A percentile compares a stretch with the other conserved stretches of the same genome.
Evolutionary conservation across 768 basidiomycete species (phyloP).

Genomic region (Boletus edulis): DNA sequence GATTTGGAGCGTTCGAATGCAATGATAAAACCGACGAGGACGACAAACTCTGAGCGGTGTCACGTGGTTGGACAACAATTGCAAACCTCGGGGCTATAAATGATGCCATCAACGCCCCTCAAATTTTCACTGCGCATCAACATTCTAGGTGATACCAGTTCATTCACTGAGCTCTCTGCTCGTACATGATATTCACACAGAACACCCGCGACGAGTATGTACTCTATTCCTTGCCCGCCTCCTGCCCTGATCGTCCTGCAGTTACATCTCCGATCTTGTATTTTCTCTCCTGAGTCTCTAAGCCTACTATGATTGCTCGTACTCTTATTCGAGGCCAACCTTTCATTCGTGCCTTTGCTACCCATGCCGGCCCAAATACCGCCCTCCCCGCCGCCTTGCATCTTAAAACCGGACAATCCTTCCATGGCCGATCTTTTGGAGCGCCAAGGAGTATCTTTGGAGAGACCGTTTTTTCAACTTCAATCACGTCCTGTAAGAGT

Average conservation of each 20-base stretch:
- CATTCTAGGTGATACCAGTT: not conserved
- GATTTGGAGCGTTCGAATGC: too few relatives aligned
- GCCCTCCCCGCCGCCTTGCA: conserved; percentile 80
- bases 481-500: conserved; percentile 91
- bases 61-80: conserved; percentile 14
- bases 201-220: conserved; percentile 88
- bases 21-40: too few relatives aligned
- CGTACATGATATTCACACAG: conserved; percentile 80
- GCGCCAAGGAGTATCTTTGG: conserved; percentile 84
- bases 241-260: conserved; percentile 34
- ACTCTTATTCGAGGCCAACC: conserved; percentile 48
- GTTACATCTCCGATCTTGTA: conserved; percentile 89
- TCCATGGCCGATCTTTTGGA: conserved; percentile 87
- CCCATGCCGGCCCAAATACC: conserved; percentile 50
- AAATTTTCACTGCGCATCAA: not conserved
- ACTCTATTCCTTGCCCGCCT: not conserved
- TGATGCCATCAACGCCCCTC: not conserved
- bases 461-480: conserved; percentile 98
- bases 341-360: conserved; percentile 62
- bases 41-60: not conserved
- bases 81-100: conserved; percentile 18
- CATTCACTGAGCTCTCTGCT: conserved; percentile 23
- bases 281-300: conserved; percentile 61
- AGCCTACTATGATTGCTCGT: conserved; percentile 54
- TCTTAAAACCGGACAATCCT: conserved; percentile 92